Evolutionary conservation across 805 yeast species (phyloP), one percentile per base, ranked within the genome.

Genomic region (Nematodospora valgi): DNA sequence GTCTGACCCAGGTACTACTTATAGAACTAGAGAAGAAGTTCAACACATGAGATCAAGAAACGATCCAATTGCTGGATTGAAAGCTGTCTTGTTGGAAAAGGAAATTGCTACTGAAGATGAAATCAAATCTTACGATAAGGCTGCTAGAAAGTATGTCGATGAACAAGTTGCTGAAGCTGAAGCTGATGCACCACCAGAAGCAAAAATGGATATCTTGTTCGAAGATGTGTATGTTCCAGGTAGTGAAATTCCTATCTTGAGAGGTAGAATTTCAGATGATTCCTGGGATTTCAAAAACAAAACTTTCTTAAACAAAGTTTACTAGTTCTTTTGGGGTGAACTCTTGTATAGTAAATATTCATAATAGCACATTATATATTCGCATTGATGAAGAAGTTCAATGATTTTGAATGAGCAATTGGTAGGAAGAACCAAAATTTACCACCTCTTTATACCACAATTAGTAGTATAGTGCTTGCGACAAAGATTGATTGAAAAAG

Each of bases 1-100:
- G 98, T 91, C 98, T 51, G 98, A 93, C 72, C 98, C 98, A 58
- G 98, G 98, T 78, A 93, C 98, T 66, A 93, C 98, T 49, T 93
- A 93, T 82, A 85, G 98, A 80, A 93, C 98, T 61, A 89, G 98
- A 76, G 98, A 93, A 73, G 98, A 93, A 75, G 93, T 93, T 52
- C 97, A 89, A 74, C 91, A 91, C 75, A 89, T 93, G 97, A 86
- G 98, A 76, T 87, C 98, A 28, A 85, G 87, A 76, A 88, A 85
- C 64, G 98, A 93, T 67, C 97, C 98, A 53, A 87, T 93, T 64
- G 89, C 95, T 38, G 98, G 98, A 51, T 79, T 93, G 61, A 91
- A 89, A 78, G 81, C 80, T 56, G 85, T 79, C 45, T 72, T 93
- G 48, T 62, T 89, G 55, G 96, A 88, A 51, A 74, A 80, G 62